These are phyloP conservation scores for Plantago lanceolata DNA, from an alignment of 305 asterid genomes.

Conservation along the genomic window DNA sequence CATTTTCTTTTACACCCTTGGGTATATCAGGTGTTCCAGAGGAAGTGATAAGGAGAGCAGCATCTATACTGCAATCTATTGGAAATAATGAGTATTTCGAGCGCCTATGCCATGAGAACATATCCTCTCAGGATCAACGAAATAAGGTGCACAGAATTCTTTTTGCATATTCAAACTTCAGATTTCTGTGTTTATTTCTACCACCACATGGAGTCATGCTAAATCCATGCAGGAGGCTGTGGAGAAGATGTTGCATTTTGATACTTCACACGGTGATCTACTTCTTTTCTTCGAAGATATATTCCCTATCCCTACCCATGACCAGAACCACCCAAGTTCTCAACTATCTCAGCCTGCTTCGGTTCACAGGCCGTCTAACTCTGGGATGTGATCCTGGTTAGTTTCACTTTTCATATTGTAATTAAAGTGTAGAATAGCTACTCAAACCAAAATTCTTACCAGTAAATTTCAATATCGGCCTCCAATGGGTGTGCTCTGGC, in stretches of 20 bases:
- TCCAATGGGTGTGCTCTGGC: too few relatives aligned
- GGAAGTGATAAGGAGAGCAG: slow-evolving; percentile 73
- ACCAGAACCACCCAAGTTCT: slow-evolving; percentile 9
- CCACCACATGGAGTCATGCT: slow-evolving; percentile 9
- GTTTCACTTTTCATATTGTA: too few relatives aligned
- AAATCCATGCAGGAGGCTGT: slow-evolving; percentile 54
- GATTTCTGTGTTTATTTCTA: slow-evolving; percentile 6
- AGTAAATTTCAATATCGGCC: too few relatives aligned
- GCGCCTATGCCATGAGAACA: slow-evolving; percentile 46
- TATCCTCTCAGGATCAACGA: slow-evolving; percentile 63
- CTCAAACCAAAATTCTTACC: too few relatives aligned
- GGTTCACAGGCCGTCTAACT: too few relatives aligned
- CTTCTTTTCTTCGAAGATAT: slow-evolving; percentile 44
- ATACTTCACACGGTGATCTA: slow-evolving; percentile 52
- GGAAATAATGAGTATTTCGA: slow-evolving; percentile 45
- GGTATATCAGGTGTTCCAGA: slow-evolving; percentile 53
- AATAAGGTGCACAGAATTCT: slow-evolving; percentile 49
- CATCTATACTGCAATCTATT: slow-evolving; percentile 47
- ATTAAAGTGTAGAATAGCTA: too few relatives aligned
- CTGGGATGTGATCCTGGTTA: too few relatives aligned
- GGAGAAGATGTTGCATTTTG: slow-evolving; percentile 59
- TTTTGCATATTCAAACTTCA: not conserved
- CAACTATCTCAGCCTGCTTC: not conserved
- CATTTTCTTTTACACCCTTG: too few relatives aligned
- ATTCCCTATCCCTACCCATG: slow-evolving; percentile 47